Evolutionary conservation across 1,284 basidiomycete species (phyloP).

Genomic region (Calocybe gambosa): DNA sequence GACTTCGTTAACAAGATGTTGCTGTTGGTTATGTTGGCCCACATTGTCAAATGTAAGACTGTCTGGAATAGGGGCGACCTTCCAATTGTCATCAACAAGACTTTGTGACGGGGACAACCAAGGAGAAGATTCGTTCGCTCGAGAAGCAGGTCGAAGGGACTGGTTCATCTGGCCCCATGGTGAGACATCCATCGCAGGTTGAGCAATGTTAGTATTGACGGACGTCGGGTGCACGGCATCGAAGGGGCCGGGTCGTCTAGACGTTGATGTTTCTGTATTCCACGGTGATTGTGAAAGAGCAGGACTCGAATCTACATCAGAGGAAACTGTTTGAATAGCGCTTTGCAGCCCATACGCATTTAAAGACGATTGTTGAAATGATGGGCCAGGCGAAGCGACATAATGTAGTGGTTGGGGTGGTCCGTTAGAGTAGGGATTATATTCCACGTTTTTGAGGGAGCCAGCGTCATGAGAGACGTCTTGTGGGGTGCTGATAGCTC

Average conservation of each 20-base stretch:
- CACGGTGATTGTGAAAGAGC: conserved; percentile 22
- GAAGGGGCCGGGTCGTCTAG: conserved; percentile 38
- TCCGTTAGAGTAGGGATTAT: conserved; percentile 14
- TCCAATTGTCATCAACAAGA: conserved; percentile 41
- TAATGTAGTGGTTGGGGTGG: conserved; percentile 17
- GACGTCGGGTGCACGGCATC: conserved; percentile 30
- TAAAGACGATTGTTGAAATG: conserved; percentile 11
- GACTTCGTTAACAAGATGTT: conserved; percentile 23
- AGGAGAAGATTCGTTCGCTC: conserved; percentile 38
- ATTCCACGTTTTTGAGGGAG: conserved; percentile 14
- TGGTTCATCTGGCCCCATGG: conserved; percentile 30
- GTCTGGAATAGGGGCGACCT: conserved; percentile 34
- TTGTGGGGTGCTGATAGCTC: conserved; percentile 12
- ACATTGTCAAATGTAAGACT: conserved; percentile 52
- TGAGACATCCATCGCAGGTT: conserved; percentile 25
- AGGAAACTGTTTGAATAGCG: conserved; percentile 11
- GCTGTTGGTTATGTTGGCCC: conserved; percentile 51
- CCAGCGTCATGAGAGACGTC: conserved; percentile 14
- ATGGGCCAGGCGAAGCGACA: conserved; percentile 12
- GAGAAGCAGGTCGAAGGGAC: conserved; percentile 20
- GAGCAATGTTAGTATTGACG: conserved; percentile 20
- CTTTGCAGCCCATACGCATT: conserved; percentile 12
- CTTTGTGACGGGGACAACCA: conserved; percentile 44
- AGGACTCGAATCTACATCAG: conserved; percentile 13
- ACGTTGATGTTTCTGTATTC: conserved; percentile 15